Percentiles rank a stretch among this genome's conserved stretches.
These are phyloP conservation scores for Iberis pinnata DNA, from an alignment of 345 rosid genomes.

Conservation along the genomic window DNA sequence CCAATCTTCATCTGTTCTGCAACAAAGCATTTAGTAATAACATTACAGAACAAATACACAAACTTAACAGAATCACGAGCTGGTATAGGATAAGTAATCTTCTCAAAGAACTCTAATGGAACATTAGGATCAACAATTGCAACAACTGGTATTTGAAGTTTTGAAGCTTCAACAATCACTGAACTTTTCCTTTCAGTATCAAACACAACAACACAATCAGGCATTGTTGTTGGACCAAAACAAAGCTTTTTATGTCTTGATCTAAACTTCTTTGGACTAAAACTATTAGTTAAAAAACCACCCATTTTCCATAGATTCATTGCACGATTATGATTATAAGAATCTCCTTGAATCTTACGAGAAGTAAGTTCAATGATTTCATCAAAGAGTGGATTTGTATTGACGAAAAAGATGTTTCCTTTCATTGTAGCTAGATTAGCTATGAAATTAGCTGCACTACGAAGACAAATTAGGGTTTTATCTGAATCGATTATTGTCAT, in stretches of 20 bases:
- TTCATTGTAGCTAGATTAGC: constrained; percentile 50
- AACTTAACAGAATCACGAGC: constrained; percentile 90
- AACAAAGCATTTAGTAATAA: constrained; percentile 80
- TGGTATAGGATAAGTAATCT: constrained; percentile 81
- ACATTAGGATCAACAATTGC: constrained; percentile 75
- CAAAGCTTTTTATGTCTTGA: constrained; percentile 83
- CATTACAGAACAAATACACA: constrained; percentile 86
- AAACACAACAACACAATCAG: constrained; percentile 83
- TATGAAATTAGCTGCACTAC: constrained; percentile 74
- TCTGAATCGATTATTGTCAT: constrained; percentile 71
- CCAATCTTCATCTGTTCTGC: constrained; percentile 60
- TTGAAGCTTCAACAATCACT: constrained; percentile 63
- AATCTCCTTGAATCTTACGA: constrained; percentile 47
- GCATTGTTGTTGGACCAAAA: constrained; percentile 72
- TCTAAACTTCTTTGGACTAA: constrained; percentile 85
- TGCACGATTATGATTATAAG: constrained; percentile 48
- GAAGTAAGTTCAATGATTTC: constrained; percentile 81
- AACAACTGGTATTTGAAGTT: constrained; percentile 81
- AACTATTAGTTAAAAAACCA: constrained; percentile 79
- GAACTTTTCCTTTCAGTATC: constrained; percentile 91
- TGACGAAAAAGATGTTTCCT: constrained; percentile 72
- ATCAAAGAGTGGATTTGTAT: constrained; percentile 84
- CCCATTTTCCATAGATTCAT: constrained; percentile 67
- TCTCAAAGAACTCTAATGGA: constrained; percentile 71
- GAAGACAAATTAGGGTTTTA: constrained; percentile 81